Evolutionary conservation across 768 basidiomycete species (phyloP).

Genomic region (Pisolithus orientalis): DNA sequence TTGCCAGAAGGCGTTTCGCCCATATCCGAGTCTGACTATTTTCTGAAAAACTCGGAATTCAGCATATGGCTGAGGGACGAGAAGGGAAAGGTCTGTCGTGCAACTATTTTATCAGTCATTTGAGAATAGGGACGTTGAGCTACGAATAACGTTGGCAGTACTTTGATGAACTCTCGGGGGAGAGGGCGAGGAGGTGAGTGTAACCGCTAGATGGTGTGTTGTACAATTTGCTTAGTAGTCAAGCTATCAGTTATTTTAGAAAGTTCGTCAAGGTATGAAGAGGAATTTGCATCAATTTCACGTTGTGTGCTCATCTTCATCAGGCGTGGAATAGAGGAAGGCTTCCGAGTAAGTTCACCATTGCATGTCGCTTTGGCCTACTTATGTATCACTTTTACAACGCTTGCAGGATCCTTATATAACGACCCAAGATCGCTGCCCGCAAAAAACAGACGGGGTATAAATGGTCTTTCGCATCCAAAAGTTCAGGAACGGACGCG

Average conservation of each 20-base stretch:
- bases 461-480: constrained; percentile 83
- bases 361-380: constrained; percentile 9
- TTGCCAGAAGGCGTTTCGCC: constrained; percentile 53
- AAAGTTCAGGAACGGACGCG: constrained; percentile 50
- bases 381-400: neutral
- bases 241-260: constrained; percentile 66
- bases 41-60: constrained; percentile 83
- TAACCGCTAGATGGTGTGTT: constrained; percentile 3
- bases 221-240: constrained; percentile 23
- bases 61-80: constrained; percentile 79
- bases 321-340: constrained; percentile 82
- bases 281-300: constrained; percentile 1
- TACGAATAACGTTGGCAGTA: constrained; percentile 43
- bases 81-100: constrained; percentile 44
- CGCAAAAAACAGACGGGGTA: constrained; percentile 71
- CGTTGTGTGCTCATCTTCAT: neutral
- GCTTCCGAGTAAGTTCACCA: constrained; percentile 44
- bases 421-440: constrained; percentile 52
- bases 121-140: constrained; percentile 1
- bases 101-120: neutral
- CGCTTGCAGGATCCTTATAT: constrained; percentile 46
- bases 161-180: constrained; percentile 79
- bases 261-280: constrained; percentile 77
- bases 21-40: constrained; percentile 83
- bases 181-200: constrained; percentile 68